Base-by-base conservation (phyloP, 257 asterid species). In the Linderniella brevidens region DNA sequence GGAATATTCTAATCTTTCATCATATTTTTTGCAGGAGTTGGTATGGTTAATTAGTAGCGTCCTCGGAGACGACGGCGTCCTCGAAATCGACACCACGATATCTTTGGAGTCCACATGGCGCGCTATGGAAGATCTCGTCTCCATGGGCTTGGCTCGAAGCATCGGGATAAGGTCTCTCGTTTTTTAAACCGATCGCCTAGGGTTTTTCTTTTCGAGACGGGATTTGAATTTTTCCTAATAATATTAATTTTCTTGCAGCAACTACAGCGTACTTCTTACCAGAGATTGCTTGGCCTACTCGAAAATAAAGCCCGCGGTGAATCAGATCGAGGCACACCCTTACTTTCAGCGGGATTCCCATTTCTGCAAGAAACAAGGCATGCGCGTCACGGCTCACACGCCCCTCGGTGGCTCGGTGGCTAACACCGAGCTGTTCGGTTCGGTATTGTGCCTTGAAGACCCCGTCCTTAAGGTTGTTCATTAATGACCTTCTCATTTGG, bases 201-300 rank as follows among this genome's bases (percentile, higher is more conserved):
- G n/a, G n/a, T n/a, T n/a, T n/a, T n/a, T n/a, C n/a, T n/a, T n/a
- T n/a, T n/a, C n/a, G n/a, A n/a, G n/a, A n/a, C n/a, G n/a, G n/a
- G n/a, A n/a, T n/a, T n/a, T n/a, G n/a, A n/a, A n/a, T n/a, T n/a
- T n/a, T n/a, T n/a, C n/a, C n/a, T n/a, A n/a, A n/a, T n/a, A n/a
- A n/a, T n/a, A n/a, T n/a, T n/a, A n/a, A n/a, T n/a, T n/a, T 14
- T 49, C 59, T 32, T 50, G 69, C 80, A 79, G 92, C 82, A 79
- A 79, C 67, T 79, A 79, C 50, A 77, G 68, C 58, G 53, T 76
- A 45, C 67, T 73, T 58, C 72, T 76, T 12, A 79, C 92, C 44
- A 68, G 92, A 63, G 92, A 79, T 59, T 79, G 82, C 64, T 56
- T 79, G 46, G 86, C 92, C 55, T 79, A 76, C 46, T 60, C 86